Evolutionary conservation across 345 rosid species (phyloP), one percentile per base, ranked within the genome.

Genomic region (Euphorbia tirucalli): DNA sequence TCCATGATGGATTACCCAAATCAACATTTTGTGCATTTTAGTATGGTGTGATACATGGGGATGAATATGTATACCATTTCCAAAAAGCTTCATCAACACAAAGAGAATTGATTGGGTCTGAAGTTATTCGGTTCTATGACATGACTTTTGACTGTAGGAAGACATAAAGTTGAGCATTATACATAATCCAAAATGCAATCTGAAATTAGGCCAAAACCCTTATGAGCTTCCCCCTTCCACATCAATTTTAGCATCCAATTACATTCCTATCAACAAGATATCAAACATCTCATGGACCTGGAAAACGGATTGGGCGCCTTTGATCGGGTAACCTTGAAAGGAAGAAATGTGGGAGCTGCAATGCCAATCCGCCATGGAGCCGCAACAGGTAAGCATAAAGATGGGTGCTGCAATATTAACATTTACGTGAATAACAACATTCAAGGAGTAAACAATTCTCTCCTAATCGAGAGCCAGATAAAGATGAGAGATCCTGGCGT

Each of bases 271-370:
- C 9, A 41, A 41, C 44, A 46, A 19, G 6, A 22, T 22, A 67
- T 39, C 35, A n/a, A 71, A 15, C 52, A 22, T 27, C 18, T 19
- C 35, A 64, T 79, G 81, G 66, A 48, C 18, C 11, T 67, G 24
- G 85, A 66, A 63, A 57, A 71, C 19, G 19, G 79, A 57, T 11
- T 72, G 0, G 81, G 69, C 31, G 74, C 67, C 7, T 41, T 61
- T 39, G 61, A 73, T 16, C 75, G 78, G 11, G 72, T 85, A 39
- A 76, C 78, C 61, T 21, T 90, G 63, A 82, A 83, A 24, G 97
- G 93, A 54, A 85, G 80, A 63, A 93, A 88, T 69, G 77, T 78
- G 0, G 97, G 98, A 6, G 96, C 96, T 0, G 68, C 87, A 39
- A 87, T 89, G 97, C 46, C 72, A 25, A 21, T 74, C 39, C 76